Evolutionary conservation across 2,329 filamentous ascomycete species (phyloP).

Genomic region (Oidium heveae): DNA sequence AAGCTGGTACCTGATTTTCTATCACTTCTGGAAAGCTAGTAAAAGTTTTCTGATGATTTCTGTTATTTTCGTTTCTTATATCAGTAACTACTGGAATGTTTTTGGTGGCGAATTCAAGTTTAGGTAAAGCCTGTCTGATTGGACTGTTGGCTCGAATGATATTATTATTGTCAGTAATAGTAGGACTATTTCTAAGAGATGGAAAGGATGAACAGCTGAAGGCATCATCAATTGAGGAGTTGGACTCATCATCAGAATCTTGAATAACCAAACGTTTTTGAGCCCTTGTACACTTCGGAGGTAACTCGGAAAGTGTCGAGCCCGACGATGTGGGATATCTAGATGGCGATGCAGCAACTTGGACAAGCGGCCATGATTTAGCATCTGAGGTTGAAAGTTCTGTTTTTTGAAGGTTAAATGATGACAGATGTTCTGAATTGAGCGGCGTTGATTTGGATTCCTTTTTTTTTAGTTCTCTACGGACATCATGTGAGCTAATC

Average conservation of each 20-base stretch:
- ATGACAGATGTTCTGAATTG: not conserved
- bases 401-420: not conserved
- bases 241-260: slow-evolving; percentile 12
- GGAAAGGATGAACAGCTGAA: slow-evolving; percentile 4
- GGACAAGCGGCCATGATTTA: slow-evolving; percentile 2
- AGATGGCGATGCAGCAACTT: slow-evolving; percentile 9
- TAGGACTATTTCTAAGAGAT: slow-evolving; percentile 5
- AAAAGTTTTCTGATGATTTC: slow-evolving; percentile 5
- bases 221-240: slow-evolving; percentile 5
- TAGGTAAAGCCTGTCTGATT: not conserved
- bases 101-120: not conserved
- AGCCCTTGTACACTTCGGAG: slow-evolving; percentile 4
- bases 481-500: not conserved
- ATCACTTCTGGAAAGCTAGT: slow-evolving; percentile 6
- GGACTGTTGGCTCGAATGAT: not conserved
- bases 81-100: not conserved
- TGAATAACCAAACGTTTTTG: slow-evolving; percentile 6
- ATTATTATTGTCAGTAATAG: not conserved
- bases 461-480: not conserved
- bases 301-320: slow-evolving; percentile 2
- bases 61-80: not conserved
- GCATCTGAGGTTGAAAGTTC: not conserved
- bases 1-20: slow-evolving; percentile 9
- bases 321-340: slow-evolving; percentile 2
- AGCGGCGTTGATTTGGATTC: not conserved